A percentile compares a stretch with the other conserved stretches of the same genome.
Conservation (phyloP, 2,329 filamentous ascomycete species). For the Cladosporium austrohemisphaericum region DNA sequence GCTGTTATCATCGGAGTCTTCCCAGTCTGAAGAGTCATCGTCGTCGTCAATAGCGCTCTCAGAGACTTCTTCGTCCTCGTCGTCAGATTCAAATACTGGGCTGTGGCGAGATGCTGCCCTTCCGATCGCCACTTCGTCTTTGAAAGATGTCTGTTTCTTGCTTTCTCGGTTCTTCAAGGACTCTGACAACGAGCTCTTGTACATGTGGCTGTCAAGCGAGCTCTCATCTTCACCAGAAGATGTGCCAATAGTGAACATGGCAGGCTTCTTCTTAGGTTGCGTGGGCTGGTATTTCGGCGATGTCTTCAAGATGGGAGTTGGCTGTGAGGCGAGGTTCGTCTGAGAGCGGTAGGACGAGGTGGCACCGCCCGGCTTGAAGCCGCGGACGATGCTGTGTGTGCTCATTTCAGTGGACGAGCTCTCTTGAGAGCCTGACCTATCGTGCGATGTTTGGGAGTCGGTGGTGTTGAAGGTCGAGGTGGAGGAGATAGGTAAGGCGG, state of each 20-base stretch:
- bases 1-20: slow-evolving; percentile 69
- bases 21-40: slow-evolving; percentile 48
- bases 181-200: slow-evolving; percentile 53
- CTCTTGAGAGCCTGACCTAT: slow-evolving; percentile 47
- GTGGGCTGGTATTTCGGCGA: slow-evolving; percentile 33
- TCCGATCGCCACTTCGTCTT: slow-evolving; percentile 67
- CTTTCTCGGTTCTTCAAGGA: slow-evolving; percentile 46
- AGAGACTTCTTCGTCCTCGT: slow-evolving; percentile 60
- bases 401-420: slow-evolving; percentile 61
- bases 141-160: slow-evolving; percentile 81
- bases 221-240: slow-evolving; percentile 84
- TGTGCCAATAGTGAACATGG: slow-evolving; percentile 67
- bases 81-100: slow-evolving; percentile 58
- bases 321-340: slow-evolving; percentile 51
- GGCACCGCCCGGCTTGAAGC: slow-evolving; percentile 75
- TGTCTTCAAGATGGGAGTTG: slow-evolving; percentile 59
- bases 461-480: slow-evolving; percentile 51
- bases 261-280: slow-evolving; percentile 57
- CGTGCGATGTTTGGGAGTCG: slow-evolving; percentile 28
- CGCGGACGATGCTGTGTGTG: slow-evolving; percentile 71
- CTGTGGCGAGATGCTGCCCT: slow-evolving; percentile 51
- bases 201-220: slow-evolving; percentile 63
- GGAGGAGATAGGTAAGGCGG: slow-evolving; percentile 33
- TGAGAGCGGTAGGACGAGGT: slow-evolving; percentile 65
- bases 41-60: slow-evolving; percentile 72